Base-by-base conservation (phyloP, 345 rosid species). In the Aegle marmelos region DNA sequence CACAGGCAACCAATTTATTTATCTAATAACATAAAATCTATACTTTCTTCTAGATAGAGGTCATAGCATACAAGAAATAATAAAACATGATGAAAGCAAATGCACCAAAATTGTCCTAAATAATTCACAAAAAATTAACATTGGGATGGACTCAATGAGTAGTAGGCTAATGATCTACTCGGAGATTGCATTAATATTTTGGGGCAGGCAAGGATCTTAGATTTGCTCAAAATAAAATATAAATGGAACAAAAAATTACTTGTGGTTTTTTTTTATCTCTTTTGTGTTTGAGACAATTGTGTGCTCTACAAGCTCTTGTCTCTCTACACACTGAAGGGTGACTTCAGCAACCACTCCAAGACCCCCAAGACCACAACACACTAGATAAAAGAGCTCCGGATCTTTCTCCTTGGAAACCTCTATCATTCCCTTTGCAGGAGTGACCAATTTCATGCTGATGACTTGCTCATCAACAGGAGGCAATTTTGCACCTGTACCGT, bases 301-400 rank as follows among this genome's bases (percentile, higher is more conserved):
- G 80, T 94, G 98, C 86, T 92, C 99, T 61, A 96, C 95, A 61
- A 94, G 99, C 86, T 94, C 91, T 62, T 92, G 91, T 81, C 98
- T 91, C 73, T 92, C 98, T 65, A 96, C 98, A 82, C 98, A 92
- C 39, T 94, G 98, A 61, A 96, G 88, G 64, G 92, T 92, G 72
- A 96, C 98, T 89, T 96, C 99, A 76, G 99, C 91, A 82, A 96
- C 97, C 83, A 96, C 98, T 79, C 97, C 98, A 71, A 96, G 97
- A 48, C 90, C 98, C 58, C 98, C 99, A 78, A 96, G 93, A 77
- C 99, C 98, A 80, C 97, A 90, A 4, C 99, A 91, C 76, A 94
- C 99, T 58, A 96, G 83, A 85, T 89, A 90, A 88, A 96, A 96
- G 57, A 96, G 87, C 82, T 96, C 95, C 0, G 97, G 97, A 84